A percentile compares a stretch with the other conserved stretches of the same genome.
Conservation (phyloP, 441 rosid genomes). For the Brassica hybrid region DNA sequence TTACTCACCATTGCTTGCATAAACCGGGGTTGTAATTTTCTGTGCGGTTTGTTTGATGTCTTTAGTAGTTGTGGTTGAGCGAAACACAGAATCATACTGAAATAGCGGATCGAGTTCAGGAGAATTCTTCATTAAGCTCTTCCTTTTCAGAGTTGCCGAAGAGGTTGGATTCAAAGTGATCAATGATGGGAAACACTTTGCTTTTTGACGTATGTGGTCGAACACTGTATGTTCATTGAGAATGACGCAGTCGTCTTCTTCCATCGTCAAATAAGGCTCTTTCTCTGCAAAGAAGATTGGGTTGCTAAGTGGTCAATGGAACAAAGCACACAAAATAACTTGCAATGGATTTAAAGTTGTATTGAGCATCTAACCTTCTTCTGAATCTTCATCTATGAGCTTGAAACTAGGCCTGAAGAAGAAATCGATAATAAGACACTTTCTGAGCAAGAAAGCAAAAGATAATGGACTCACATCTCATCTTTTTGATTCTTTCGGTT, state of each 20-base stretch:
- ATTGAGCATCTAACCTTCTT: conserved; percentile 56
- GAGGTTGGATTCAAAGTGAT: conserved; percentile 47
- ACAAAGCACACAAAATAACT: conserved; percentile 4
- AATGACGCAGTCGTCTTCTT: conserved; percentile 57
- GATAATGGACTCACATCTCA: conserved; percentile 28
- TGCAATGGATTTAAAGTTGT: not conserved
- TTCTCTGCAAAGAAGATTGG: conserved; percentile 38
- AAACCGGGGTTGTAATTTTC: conserved; percentile 23
- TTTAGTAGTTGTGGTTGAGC: conserved; percentile 34
- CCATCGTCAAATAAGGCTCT: conserved; percentile 46
- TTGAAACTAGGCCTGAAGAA: conserved; percentile 86
- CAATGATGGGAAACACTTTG: conserved; percentile 69
- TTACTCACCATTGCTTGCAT: conserved; percentile 48
- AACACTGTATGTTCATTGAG: conserved; percentile 67
- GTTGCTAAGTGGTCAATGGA: conserved; percentile 27
- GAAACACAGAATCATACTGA: conserved; percentile 42
- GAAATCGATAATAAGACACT: not conserved
- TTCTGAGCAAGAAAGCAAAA: conserved; percentile 12
- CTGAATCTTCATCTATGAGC: conserved; percentile 85
- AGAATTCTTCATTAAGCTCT: conserved; percentile 45
- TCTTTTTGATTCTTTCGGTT: conserved; percentile 31
- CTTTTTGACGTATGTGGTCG: conserved; percentile 84
- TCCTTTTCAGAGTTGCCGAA: conserved; percentile 55
- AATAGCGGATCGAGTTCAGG: conserved; percentile 46
- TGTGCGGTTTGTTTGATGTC: conserved; percentile 36